Base-by-base conservation (phyloP, 169 alveolate genomes). In the Plasmodium falciparum region DNA sequence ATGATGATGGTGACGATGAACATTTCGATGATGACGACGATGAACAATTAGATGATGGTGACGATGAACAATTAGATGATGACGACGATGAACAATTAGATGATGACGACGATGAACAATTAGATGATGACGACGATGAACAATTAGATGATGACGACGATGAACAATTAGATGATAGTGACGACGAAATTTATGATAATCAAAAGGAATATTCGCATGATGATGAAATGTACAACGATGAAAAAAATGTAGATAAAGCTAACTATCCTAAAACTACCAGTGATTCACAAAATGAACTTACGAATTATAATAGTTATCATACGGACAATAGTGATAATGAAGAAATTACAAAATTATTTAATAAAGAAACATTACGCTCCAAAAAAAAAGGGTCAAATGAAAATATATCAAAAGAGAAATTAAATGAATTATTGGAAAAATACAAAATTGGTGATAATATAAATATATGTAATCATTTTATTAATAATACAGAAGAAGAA, bases 261-360 rank as follows among this genome's bases (percentile, higher is more conserved):
- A 39, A 39, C 6, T 39, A 6, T 39, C 9, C 4, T 1, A 39
- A 39, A 39, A 39, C 11, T 5, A 39, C 7, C 11, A 39, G 6
- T 39, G n/a, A 58, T 15, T 29, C 45, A 73, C 13, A 24, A 61
- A 17, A 52, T 11, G 45, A 11, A 52, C 12, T 17, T 12, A 17
- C 1, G 8, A 22, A 62, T 39, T 80, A 62, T 15, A 3, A 54
- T 9, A 58, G 70, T 49, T 86, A 47, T 29, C 26, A 13, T 72
- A 71, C 88, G 13, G 92, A 86, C 26, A 76, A 86, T 24, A 86
- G 92, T 45, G 73, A 67, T 24, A 63, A 86, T 86, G 92, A 86
- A 86, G 20, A 43, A 7, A 72, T 72, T 22, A 54, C 43, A 2
- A 45, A 86, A 56, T 43, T 83, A 73, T 83, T 83, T 69, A 67